These are phyloP conservation scores for Neopestalotiopsis clavispora DNA, from an alignment of 2,329 filamentous ascomycete species.

Conservation along the genomic window DNA sequence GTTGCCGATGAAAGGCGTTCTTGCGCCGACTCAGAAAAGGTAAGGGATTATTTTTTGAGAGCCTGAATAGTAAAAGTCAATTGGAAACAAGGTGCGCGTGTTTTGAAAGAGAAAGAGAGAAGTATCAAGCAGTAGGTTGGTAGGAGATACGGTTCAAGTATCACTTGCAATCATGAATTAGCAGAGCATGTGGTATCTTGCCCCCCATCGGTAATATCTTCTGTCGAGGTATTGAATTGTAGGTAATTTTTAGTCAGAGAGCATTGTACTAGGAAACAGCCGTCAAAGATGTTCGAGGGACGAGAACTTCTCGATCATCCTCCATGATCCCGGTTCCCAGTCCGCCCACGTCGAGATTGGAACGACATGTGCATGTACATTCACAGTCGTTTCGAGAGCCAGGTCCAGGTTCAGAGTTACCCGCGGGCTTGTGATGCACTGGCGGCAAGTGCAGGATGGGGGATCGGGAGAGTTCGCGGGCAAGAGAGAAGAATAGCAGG, in stretches of 20 bases:
- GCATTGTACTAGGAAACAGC: neutral
- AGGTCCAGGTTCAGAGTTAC: neutral
- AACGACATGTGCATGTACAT: neutral
- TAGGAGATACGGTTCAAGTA: neutral
- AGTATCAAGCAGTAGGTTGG: neutral
- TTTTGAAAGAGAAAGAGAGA: neutral
- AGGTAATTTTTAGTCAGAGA: conserved; percentile 2
- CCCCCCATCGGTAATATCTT: neutral
- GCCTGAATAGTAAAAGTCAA: neutral
- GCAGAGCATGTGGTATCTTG: neutral
- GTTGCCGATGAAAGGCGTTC: neutral
- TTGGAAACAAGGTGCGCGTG: neutral
- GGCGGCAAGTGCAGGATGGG: neutral
- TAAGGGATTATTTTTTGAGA: neutral
- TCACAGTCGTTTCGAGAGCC: neutral
- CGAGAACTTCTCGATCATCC: neutral
- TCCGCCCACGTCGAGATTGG: neutral
- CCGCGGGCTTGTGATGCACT: neutral
- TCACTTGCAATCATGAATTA: neutral
- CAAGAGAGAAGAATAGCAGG: neutral
- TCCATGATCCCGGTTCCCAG: neutral
- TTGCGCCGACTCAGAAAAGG: conserved; percentile 2
- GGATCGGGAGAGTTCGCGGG: neutral
- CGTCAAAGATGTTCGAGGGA: neutral
- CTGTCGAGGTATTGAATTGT: conserved; percentile 1